These are phyloP conservation scores for Aureobasidium melanogenum DNA, from an alignment of 2,329 filamentous ascomycete species.

Conservation along the genomic window DNA sequence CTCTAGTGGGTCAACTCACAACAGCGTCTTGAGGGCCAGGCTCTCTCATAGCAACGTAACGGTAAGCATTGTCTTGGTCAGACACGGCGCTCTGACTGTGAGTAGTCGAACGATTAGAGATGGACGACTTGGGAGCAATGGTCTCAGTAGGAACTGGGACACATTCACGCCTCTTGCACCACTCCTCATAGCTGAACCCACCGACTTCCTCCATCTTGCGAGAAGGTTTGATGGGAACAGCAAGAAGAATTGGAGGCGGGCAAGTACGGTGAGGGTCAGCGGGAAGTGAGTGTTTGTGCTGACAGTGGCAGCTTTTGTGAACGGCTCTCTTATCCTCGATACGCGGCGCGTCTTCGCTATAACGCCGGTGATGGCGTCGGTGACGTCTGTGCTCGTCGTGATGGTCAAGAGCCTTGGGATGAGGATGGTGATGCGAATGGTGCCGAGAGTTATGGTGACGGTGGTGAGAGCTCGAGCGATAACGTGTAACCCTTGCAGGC, in stretches of 20 bases:
- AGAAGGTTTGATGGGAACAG: background rate
- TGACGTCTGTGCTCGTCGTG: background rate
- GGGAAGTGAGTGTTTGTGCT: background rate
- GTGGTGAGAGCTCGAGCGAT: background rate
- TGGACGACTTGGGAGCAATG: constrained; percentile 5
- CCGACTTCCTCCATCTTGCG: constrained; percentile 8
- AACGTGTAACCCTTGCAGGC: background rate
- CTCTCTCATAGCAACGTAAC: constrained; percentile 13
- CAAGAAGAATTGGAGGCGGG: background rate
- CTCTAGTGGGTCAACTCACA: background rate
- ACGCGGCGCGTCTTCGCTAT: background rate
- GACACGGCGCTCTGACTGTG: background rate
- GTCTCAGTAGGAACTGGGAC: background rate
- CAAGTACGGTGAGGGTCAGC: background rate
- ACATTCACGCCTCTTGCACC: constrained; percentile 3
- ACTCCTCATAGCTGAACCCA: constrained; percentile 9
- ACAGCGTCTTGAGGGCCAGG: constrained; percentile 9
- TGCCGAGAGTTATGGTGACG: background rate
- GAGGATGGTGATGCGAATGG: background rate
- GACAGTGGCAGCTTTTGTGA: background rate
- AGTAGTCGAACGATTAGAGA: background rate
- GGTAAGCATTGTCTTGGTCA: constrained; percentile 8
- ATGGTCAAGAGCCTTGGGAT: background rate
- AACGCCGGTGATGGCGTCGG: background rate
- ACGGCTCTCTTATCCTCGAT: background rate